Percentiles rank a stretch among this genome's conserved stretches.
Conservation (phyloP, 805 yeast species). For the Saccharomycopsis fibuligera region DNA sequence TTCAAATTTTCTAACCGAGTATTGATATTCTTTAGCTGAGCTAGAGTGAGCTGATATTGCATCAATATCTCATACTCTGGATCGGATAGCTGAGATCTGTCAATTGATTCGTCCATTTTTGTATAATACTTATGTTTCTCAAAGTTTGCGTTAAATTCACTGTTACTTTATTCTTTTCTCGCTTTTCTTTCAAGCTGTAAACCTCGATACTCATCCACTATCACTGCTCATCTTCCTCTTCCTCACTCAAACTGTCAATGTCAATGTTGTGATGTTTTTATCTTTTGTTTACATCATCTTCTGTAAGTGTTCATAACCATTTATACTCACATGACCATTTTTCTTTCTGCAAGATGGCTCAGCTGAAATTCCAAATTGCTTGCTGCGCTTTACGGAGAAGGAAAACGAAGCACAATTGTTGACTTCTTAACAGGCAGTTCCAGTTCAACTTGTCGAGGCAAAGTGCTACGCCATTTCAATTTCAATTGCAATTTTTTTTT, state of each 20-base stretch:
- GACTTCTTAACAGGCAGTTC: too few species aligned
- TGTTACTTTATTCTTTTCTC: too few species aligned
- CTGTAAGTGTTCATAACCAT: neutral
- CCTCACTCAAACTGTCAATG: neutral
- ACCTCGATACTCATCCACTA: too few species aligned
- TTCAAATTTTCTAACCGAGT: slow-evolving; percentile 2
- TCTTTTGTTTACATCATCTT: neutral
- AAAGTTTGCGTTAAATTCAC: neutral
- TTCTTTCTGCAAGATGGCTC: neutral
- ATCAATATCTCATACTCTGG: slow-evolving; percentile 9
- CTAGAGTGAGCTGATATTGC: slow-evolving; percentile 11
- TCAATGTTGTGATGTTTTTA: neutral
- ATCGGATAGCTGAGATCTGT: slow-evolving; percentile 17
- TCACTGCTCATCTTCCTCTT: too few species aligned
- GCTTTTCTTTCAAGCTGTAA: too few species aligned
- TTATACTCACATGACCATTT: neutral
- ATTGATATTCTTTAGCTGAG: slow-evolving; percentile 11
- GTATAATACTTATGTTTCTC: neutral
- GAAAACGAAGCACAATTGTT: too few species aligned
- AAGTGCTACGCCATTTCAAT: too few species aligned
- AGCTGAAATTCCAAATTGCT: too few species aligned
- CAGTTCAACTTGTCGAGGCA: too few species aligned
- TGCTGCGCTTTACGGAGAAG: too few species aligned
- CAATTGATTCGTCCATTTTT: slow-evolving; percentile 13
- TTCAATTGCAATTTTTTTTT: too few species aligned